A percentile compares a stretch with the other conserved stretches of the same genome.
Evolutionary conservation across 73 alveolate species (phyloP).

Genomic region (Tetrahymena borealis): DNA sequence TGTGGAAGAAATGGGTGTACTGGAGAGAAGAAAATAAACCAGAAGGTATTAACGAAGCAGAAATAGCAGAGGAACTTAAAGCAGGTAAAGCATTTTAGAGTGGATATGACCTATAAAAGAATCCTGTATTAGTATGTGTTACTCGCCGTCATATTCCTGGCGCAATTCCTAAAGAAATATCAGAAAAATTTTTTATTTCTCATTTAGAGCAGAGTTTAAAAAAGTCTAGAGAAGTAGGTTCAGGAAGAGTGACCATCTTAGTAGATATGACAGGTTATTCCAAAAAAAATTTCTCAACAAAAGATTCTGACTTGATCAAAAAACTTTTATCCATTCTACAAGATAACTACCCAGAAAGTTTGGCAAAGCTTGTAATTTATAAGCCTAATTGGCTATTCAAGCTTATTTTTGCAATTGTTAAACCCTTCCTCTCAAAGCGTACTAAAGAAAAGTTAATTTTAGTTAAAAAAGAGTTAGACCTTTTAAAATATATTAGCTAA

Average conservation of each 20-base stretch:
- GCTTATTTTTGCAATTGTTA: background rate
- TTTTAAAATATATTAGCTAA: background rate
- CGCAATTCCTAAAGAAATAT: background rate
- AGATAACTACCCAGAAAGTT: background rate
- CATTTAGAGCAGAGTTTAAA: background rate
- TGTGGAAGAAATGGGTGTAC: background rate
- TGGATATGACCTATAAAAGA: background rate
- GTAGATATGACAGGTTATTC: background rate
- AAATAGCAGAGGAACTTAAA: background rate
- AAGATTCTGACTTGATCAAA: background rate
- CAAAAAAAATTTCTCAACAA: background rate
- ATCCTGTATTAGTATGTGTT: background rate
- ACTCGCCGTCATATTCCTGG: background rate
- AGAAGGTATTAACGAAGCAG: background rate
- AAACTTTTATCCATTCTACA: background rate
- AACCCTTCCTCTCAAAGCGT: background rate
- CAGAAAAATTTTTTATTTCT: background rate
- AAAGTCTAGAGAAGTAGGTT: background rate
- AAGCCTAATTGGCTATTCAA: background rate
- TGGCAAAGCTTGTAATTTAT: background rate
- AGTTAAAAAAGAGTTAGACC: background rate
- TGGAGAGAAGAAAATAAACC: background rate
- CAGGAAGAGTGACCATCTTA: background rate
- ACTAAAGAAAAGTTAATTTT: background rate
- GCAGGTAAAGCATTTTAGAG: background rate